Percentiles rank a stretch among this genome's conserved stretches.
Conservation (phyloP, 495 filamentous ascomycete species). For the Aspergillus haitiensis region DNA sequence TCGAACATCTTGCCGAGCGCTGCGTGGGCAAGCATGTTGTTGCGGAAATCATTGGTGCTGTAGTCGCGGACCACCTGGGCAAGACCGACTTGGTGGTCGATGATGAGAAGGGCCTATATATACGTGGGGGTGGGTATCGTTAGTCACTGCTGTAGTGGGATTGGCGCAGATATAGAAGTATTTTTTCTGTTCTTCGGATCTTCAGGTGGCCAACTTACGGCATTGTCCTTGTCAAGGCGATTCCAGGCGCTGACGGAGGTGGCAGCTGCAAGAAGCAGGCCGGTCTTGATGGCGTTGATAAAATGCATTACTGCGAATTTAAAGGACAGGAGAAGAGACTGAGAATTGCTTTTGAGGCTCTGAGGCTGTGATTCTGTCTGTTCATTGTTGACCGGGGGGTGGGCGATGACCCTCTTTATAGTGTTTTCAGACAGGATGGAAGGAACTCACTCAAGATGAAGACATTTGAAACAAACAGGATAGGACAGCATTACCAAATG, state of each 20-base stretch:
- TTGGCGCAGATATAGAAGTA: no score
- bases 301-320: slow-evolving; percentile 7
- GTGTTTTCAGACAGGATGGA: neutral
- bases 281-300: slow-evolving; percentile 6
- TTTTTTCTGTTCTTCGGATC: no score
- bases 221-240: slow-evolving; percentile 56
- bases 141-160: no score
- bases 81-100: slow-evolving; percentile 74
- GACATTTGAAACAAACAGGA: no score
- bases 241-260: slow-evolving; percentile 35
- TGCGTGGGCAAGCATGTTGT: slow-evolving; percentile 69
- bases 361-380: neutral
- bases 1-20: slow-evolving; percentile 65
- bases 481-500: neutral
- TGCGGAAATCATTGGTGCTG: slow-evolving; percentile 59
- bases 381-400: neutral
- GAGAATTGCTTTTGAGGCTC: neutral
- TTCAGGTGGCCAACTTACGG: slow-evolving; percentile 34
- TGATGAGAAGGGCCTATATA: slow-evolving; percentile 55
- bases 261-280: slow-evolving; percentile 10
- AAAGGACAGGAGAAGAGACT: no score
- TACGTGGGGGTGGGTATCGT: neutral
- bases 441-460: no score
- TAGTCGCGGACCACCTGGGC: slow-evolving; percentile 65
- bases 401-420: neutral